phyloP scores from a whole-genome alignment of 495 filamentous ascomycete species.

The Neurospora sp. region DNA sequence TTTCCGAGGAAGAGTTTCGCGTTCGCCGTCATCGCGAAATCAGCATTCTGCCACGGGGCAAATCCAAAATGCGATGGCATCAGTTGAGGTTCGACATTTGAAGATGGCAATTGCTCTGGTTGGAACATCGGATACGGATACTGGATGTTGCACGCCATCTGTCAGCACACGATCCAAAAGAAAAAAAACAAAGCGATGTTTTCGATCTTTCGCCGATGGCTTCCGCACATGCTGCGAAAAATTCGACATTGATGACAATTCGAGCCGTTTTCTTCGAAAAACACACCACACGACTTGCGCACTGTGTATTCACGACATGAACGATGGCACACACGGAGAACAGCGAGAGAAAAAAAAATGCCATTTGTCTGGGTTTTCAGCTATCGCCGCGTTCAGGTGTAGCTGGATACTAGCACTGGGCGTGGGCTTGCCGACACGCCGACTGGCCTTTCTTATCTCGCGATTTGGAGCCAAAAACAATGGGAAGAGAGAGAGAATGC shows the following conservation, averaged over 20 bases:
- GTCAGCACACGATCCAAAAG: not conserved
- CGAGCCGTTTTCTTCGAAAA: not conserved
- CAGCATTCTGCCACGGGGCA: not conserved
- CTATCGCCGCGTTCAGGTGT: not conserved
- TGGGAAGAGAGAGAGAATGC: not conserved
- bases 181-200: not conserved
- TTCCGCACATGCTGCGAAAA: not conserved
- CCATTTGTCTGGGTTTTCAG: not conserved
- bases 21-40: not conserved
- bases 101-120: not conserved
- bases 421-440: not conserved
- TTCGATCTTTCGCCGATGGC: not conserved
- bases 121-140: not conserved
- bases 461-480: not conserved
- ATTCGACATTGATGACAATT: not conserved
- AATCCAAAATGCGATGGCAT: not conserved
- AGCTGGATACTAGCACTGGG: not conserved
- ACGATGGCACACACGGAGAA: not conserved
- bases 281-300: not conserved
- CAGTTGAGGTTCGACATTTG: not conserved
- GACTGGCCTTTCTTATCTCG: not conserved
- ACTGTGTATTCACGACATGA: not conserved
- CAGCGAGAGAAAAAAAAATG: not conserved
- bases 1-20: not conserved
- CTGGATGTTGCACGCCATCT: not conserved